These are phyloP conservation scores for Graphiopsis chlorocephala DNA, from an alignment of 2,329 filamentous ascomycete species.

Conservation along the genomic window DNA sequence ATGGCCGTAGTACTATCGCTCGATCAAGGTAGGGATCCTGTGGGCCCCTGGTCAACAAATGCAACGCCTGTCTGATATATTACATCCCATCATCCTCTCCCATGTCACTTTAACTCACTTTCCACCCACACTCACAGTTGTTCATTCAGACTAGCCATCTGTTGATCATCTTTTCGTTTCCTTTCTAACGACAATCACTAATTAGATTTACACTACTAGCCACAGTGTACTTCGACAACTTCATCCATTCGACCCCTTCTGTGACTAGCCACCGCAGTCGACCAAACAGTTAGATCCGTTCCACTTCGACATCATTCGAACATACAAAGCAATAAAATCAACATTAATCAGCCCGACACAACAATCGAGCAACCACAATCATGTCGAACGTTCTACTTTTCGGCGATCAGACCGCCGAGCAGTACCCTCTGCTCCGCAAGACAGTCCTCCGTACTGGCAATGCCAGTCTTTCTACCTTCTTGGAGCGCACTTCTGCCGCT, in stretches of 20 bases:
- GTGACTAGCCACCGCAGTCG: constrained; percentile 37
- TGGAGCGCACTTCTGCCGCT: constrained; percentile 57
- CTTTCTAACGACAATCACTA: constrained; percentile 16
- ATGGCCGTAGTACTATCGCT: constrained; percentile 13
- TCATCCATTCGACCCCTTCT: constrained; percentile 20
- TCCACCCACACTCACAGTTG: constrained; percentile 12
- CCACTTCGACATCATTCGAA: background rate
- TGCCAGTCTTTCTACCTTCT: constrained; percentile 61
- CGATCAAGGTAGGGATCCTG: constrained; percentile 12
- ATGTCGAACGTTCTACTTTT: constrained; percentile 59
- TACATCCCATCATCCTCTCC: constrained; percentile 8
- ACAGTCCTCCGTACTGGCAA: constrained; percentile 49
- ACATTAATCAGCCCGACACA: constrained; percentile 15
- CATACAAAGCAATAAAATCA: background rate
- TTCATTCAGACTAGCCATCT: constrained; percentile 35
- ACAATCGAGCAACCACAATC: constrained; percentile 18
- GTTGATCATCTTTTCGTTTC: constrained; percentile 26
- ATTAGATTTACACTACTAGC: constrained; percentile 13
- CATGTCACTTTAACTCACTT: constrained; percentile 3
- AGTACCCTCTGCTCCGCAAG: constrained; percentile 58
- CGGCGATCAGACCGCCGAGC: constrained; percentile 69
- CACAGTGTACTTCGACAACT: constrained; percentile 14
- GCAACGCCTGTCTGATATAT: constrained; percentile 17
- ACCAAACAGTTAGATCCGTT: background rate
- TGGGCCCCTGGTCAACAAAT: constrained; percentile 16